A percentile compares a stretch with the other conserved stretches of the same genome.
These are phyloP conservation scores for Plasmodium fragile DNA, from an alignment of 169 alveolate species.

Conservation along the genomic window DNA sequence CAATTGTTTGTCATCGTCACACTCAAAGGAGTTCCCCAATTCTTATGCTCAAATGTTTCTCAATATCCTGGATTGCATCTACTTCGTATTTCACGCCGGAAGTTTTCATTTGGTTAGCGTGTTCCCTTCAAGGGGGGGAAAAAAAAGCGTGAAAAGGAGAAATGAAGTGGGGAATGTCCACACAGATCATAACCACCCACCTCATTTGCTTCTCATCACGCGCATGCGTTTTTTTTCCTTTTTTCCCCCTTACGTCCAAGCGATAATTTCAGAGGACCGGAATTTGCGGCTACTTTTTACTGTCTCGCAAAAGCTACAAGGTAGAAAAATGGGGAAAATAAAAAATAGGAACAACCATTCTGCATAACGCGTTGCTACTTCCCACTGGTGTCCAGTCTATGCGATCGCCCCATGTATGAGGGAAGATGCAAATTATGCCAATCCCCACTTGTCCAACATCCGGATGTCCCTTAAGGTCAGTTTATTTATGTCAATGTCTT, in stretches of 20 bases:
- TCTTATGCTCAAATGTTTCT: conserved; percentile 10
- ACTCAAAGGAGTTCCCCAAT: conserved; percentile 36
- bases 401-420: not conserved
- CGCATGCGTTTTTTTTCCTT: conserved; percentile 6
- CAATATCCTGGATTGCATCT: conserved; percentile 65
- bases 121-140: conserved; percentile 6
- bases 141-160: conserved; percentile 5
- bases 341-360: not conserved
- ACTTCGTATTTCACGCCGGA: conserved; percentile 66
- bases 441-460: conserved; percentile 51
- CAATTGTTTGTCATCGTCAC: not conserved
- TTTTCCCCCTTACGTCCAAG: conserved; percentile 45
- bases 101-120: conserved; percentile 42
- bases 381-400: not conserved
- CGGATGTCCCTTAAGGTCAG: conserved; percentile 54
- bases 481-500: conserved; percentile 37
- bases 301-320: conserved; percentile 20
- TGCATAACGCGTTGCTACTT: not conserved
- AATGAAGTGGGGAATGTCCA: not conserved
- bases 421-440: not conserved
- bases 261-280: not conserved
- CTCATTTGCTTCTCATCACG: not conserved
- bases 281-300: conserved; percentile 45
- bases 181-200: not conserved
- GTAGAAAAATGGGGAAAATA: not conserved